A percentile compares a stretch with the other conserved stretches of the same genome.
Evolutionary conservation across 441 rosid species (phyloP).

Genomic region (Populus hybrid): DNA sequence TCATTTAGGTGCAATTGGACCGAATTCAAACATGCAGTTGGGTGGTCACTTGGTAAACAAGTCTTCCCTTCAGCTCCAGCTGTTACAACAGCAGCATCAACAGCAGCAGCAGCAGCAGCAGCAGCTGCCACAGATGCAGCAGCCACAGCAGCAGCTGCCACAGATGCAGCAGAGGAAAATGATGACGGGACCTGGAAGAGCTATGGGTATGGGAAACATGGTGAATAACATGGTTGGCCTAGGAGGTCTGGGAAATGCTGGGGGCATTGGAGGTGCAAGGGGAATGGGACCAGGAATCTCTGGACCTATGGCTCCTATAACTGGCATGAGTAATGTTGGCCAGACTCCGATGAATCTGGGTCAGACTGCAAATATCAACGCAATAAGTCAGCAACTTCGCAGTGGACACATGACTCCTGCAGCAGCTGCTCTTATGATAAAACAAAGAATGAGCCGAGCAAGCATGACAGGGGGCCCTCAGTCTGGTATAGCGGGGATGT

Average conservation of each 20-base stretch:
- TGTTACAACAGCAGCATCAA: slow-evolving; percentile 56
- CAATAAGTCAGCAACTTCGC: slow-evolving; percentile 67
- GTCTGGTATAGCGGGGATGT: slow-evolving; percentile 58
- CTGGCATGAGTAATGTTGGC: slow-evolving; percentile 57
- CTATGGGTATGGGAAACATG: slow-evolving; percentile 65
- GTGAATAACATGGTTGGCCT: slow-evolving; percentile 62
- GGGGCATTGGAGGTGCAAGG: slow-evolving; percentile 66
- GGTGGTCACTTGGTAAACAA: slow-evolving; percentile 77
- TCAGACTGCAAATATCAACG: slow-evolving; percentile 49
- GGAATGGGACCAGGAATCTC: slow-evolving; percentile 77
- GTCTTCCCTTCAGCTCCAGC: slow-evolving; percentile 67
- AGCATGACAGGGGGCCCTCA: slow-evolving; percentile 56
- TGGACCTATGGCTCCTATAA: slow-evolving; percentile 59
- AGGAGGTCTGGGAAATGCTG: slow-evolving; percentile 51
- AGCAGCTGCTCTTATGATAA: slow-evolving; percentile 35
- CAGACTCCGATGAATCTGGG: slow-evolving; percentile 63
- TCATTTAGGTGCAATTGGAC: slow-evolving; percentile 58
- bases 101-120: slow-evolving; percentile 31
- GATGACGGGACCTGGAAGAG: slow-evolving; percentile 68
- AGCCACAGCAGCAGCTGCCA: slow-evolving; percentile 37
- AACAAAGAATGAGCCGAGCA: slow-evolving; percentile 33
- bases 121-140: slow-evolving; percentile 26
- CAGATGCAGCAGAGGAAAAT: slow-evolving; percentile 62
- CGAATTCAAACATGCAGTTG: slow-evolving; percentile 67
- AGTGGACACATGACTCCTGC: slow-evolving; percentile 40